A percentile compares a stretch with the other conserved stretches of the same genome.
Evolutionary conservation across 495 filamentous ascomycete species (phyloP).

Genomic region (Xylaria castorea): DNA sequence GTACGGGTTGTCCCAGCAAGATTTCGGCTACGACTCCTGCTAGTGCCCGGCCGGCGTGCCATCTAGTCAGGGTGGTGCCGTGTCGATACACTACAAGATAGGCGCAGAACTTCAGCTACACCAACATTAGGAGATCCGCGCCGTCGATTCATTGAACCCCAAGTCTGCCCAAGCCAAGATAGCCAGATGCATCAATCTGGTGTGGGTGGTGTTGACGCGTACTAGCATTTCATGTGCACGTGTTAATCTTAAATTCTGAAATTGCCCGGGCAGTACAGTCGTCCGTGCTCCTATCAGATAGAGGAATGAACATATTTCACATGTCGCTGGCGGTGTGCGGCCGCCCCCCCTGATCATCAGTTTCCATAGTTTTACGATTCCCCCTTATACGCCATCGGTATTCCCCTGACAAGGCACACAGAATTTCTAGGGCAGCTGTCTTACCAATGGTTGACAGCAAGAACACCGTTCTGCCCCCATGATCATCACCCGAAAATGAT

Average conservation of each 20-base stretch:
- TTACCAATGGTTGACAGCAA: neutral
- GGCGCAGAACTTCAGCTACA: neutral
- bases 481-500: neutral
- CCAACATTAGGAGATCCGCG: neutral
- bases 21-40: slow-evolving; percentile 1
- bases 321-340: slow-evolving; percentile 24
- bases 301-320: neutral
- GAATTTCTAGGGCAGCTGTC: neutral
- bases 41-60: slow-evolving; percentile 10
- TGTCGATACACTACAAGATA: slow-evolving; percentile 4
- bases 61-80: slow-evolving; percentile 13
- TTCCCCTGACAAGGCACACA: slow-evolving; percentile 6
- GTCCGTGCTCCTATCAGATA: slow-evolving; percentile 13
- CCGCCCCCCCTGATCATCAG: slow-evolving; percentile 23
- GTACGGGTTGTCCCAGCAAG: neutral
- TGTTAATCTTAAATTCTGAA: slow-evolving; percentile 26
- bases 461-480: neutral
- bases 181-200: neutral
- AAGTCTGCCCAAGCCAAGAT: neutral
- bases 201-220: slow-evolving; percentile 25
- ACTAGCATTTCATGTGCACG: slow-evolving; percentile 3
- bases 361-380: slow-evolving; percentile 13
- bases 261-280: slow-evolving; percentile 22
- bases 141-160: slow-evolving; percentile 8
- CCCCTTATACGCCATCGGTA: neutral